Evolutionary conservation across 2,329 filamentous ascomycete genomes (phyloP).

Genomic region (Epichloe uncinata): DNA sequence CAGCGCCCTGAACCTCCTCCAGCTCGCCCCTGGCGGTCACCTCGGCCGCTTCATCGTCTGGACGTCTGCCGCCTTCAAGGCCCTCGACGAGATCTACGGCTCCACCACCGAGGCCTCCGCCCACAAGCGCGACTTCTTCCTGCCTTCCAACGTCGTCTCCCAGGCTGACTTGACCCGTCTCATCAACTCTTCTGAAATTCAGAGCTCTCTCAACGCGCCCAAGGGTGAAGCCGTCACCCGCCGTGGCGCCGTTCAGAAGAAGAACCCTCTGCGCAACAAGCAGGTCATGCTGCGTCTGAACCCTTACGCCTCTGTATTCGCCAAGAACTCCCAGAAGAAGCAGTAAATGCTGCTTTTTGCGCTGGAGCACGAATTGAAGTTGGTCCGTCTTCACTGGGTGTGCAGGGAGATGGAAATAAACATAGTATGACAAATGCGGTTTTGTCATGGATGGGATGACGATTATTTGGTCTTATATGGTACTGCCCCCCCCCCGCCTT

Average conservation of each 20-base stretch:
- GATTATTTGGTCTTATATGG: background rate
- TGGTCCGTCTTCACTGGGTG: slow-evolving; percentile 22
- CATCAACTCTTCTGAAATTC: slow-evolving; percentile 98
- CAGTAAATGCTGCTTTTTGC: slow-evolving; percentile 11
- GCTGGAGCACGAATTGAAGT: background rate
- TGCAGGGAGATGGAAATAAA: slow-evolving; percentile 17
- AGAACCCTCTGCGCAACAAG: slow-evolving; percentile 99
- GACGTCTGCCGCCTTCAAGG: slow-evolving; percentile 93
- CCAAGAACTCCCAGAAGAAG: slow-evolving; percentile 46
- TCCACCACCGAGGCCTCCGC: slow-evolving; percentile 77
- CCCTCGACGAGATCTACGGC: slow-evolving; percentile 94
- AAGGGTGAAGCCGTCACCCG: slow-evolving; percentile 86
- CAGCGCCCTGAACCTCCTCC: slow-evolving; percentile 92
- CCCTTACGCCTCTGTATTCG: slow-evolving; percentile 88
- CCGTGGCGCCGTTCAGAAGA: slow-evolving; percentile 90
- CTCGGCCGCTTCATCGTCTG: slow-evolving; percentile 98
- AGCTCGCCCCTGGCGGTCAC: slow-evolving; percentile 97
- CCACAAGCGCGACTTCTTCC: slow-evolving; percentile 98
- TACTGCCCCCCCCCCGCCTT: background rate
- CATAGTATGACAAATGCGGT: background rate
- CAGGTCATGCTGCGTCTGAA: slow-evolving; percentile 97
- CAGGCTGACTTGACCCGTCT: slow-evolving; percentile 94
- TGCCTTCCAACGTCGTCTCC: slow-evolving; percentile 81
- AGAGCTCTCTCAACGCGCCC: slow-evolving; percentile 85
- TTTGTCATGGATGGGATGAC: background rate